Evolutionary conservation across 169 alveolate species (phyloP), one percentile per base, ranked within the genome.

Genomic region (Plasmodium billcollinsi): DNA sequence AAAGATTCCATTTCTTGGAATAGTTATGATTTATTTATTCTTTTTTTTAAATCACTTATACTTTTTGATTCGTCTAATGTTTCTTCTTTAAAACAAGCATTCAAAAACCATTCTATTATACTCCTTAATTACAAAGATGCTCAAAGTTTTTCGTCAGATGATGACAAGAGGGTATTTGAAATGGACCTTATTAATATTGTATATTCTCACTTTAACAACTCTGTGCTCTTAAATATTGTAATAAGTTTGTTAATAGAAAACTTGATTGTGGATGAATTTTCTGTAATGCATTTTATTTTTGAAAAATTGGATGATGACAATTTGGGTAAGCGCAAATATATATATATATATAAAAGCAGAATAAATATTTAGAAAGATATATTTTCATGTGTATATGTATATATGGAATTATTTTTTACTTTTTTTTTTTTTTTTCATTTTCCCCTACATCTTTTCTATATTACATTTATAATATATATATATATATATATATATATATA

Each of bases 21-120:
- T 47, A 83, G 85, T 15, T 69, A 83, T 49, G 56, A 56, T 21
- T 69, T 83, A 54, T 83, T 83, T 69, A 69, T 83, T 8, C 80
- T 83, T 24, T 83, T 83, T 56, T 83, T 83, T 50, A 83, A 83
- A 72, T 43, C 91, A 4, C 62, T 83, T n/a, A 43, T 83, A 70
- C 70, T 83, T 43, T 83, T 83, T 83, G 91, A 69, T 49, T 54
- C 73, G 5, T 69, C 91, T 6, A 83, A 83, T 83, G 91, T 83
- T 69, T 83, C 91, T 12, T 67, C 80, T 18, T 69, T 83, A 66
- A 69, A 83, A 43, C 69, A 67, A 54, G 71, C 29, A 14, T 83
- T 83, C 65, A 83, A 63, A 67, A 69, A 67, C 43, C 91, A 83
- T 15, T 71, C 90, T 18, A 56, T 80, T 26, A 80, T 80, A 69